These are phyloP conservation scores for Trichoderma pleuroti DNA, from an alignment of 2,329 filamentous ascomycete genomes.

Conservation along the genomic window DNA sequence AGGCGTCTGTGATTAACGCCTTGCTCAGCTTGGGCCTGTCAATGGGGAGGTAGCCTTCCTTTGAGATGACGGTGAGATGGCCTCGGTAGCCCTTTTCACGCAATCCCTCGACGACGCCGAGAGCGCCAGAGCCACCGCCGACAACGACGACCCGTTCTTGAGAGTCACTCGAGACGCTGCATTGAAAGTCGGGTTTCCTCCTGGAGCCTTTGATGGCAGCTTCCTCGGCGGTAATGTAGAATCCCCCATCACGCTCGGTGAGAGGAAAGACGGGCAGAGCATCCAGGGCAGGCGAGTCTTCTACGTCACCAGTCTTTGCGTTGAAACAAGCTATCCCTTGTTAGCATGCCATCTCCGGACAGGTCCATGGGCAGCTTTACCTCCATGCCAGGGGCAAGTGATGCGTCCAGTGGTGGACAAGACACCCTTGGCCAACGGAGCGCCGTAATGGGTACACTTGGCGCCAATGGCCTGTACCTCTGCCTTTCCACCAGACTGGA, in stretches of 20 bases:
- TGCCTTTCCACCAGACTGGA: conserved; percentile 1
- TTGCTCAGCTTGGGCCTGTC: conserved; percentile 96
- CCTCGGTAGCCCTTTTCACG: conserved; percentile 78
- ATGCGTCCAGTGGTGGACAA: conserved; percentile 76
- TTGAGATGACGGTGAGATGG: conserved; percentile 75
- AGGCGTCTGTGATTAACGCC: conserved; percentile 75
- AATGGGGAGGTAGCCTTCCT: conserved; percentile 81
- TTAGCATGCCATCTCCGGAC: not conserved
- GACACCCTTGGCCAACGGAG: conserved; percentile 81
- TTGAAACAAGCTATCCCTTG: conserved; percentile 77
- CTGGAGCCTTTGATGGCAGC: conserved; percentile 71
- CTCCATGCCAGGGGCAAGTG: conserved; percentile 96
- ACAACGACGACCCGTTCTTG: conserved; percentile 75
- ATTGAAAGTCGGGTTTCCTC: conserved; percentile 70
- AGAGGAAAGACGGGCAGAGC: conserved; percentile 78
- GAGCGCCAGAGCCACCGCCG: conserved; percentile 79
- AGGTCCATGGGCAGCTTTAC: conserved; percentile 44
- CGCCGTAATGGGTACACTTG: conserved; percentile 90
- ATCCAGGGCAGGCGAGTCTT: conserved; percentile 89
- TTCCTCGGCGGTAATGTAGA: conserved; percentile 82
- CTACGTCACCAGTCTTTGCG: conserved; percentile 82
- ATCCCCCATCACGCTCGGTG: conserved; percentile 72
- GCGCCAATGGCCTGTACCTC: conserved; percentile 61
- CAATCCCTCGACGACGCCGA: conserved; percentile 79
- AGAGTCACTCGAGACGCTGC: conserved; percentile 48